These are phyloP conservation scores for Sugiyamaella pinicola DNA, from an alignment of 1,139 yeast genomes.

Conservation along the genomic window DNA sequence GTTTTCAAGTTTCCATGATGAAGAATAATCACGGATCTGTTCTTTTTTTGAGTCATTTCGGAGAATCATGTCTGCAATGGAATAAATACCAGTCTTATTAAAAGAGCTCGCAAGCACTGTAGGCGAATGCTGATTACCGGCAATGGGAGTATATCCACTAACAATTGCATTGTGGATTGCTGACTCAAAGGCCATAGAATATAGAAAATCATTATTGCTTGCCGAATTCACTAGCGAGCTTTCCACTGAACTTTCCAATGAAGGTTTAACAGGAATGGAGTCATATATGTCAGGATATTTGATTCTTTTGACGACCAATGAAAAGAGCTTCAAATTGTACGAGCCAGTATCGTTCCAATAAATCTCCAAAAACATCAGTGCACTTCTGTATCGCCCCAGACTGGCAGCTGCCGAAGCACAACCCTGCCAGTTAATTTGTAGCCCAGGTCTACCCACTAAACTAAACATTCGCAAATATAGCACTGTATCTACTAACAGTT, in stretches of 20 bases:
- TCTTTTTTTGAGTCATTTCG: slow-evolving; percentile 7
- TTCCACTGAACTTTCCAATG: slow-evolving; percentile 52
- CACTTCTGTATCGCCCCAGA: slow-evolving; percentile 25
- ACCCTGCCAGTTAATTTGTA: slow-evolving; percentile 13
- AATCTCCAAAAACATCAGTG: slow-evolving; percentile 30
- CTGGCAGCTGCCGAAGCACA: slow-evolving; percentile 21
- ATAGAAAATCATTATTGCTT: slow-evolving; percentile 29
- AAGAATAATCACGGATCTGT: slow-evolving; percentile 41
- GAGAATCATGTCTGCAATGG: slow-evolving; percentile 46
- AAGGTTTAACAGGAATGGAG: slow-evolving; percentile 68
- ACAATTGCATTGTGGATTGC: slow-evolving; percentile 55
- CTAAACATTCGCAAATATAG: slow-evolving; percentile 14
- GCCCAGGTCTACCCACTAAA: not conserved
- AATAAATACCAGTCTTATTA: slow-evolving; percentile 51
- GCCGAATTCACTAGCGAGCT: slow-evolving; percentile 24
- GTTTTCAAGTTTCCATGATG: slow-evolving; percentile 70
- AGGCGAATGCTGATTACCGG: not conserved
- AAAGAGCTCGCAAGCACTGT: slow-evolving; percentile 41
- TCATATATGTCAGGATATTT: slow-evolving; percentile 63
- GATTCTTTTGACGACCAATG: slow-evolving; percentile 51
- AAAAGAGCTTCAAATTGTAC: slow-evolving; percentile 13
- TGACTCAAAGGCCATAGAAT: slow-evolving; percentile 54
- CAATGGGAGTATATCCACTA: slow-evolving; percentile 6
- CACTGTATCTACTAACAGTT: slow-evolving; percentile 10
- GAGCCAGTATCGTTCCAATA: slow-evolving; percentile 22